Evolutionary conservation across 176 grass and related monocot species (phyloP).

Genomic region (Bromus sterilis): DNA sequence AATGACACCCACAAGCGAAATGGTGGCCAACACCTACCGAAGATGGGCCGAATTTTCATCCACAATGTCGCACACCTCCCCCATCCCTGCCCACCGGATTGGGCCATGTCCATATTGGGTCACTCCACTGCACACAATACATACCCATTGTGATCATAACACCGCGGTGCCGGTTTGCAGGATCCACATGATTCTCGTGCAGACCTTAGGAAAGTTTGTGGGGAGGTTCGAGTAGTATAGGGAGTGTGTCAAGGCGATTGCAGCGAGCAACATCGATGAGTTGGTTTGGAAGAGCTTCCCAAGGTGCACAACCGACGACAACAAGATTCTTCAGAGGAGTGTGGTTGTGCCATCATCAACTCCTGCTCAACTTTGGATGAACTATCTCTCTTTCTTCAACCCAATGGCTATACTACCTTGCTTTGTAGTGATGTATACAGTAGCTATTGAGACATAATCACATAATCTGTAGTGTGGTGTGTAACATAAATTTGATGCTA

Average conservation of each 20-base stretch:
- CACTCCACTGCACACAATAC: too few species aligned
- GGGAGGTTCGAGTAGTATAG: conserved; percentile 72
- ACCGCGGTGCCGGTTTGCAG: conserved; percentile 37
- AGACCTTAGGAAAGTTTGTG: conserved; percentile 38
- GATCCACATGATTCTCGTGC: conserved; percentile 72
- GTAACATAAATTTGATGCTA: neutral
- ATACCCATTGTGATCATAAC: too few species aligned
- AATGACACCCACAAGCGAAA: too few species aligned
- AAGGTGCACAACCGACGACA: conserved; percentile 75
- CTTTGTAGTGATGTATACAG: conserved; percentile 82
- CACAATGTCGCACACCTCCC: too few species aligned
- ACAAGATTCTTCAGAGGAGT: conserved; percentile 41
- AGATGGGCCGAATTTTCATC: too few species aligned
- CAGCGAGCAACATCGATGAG: neutral
- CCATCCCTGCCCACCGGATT: too few species aligned
- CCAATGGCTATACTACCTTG: conserved; percentile 71
- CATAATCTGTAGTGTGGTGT: neutral
- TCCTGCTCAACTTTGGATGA: conserved; percentile 51
- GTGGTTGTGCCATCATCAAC: conserved; percentile 28
- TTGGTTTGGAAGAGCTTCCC: conserved; percentile 43
- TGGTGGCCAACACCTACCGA: too few species aligned
- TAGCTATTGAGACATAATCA: conserved; percentile 27
- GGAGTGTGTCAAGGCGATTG: conserved; percentile 57
- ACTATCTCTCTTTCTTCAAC: conserved; percentile 57
- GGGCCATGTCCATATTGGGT: too few species aligned